phyloP scores from a whole-genome alignment of 257 asterid genomes.

The Asclepias syriaca region DNA sequence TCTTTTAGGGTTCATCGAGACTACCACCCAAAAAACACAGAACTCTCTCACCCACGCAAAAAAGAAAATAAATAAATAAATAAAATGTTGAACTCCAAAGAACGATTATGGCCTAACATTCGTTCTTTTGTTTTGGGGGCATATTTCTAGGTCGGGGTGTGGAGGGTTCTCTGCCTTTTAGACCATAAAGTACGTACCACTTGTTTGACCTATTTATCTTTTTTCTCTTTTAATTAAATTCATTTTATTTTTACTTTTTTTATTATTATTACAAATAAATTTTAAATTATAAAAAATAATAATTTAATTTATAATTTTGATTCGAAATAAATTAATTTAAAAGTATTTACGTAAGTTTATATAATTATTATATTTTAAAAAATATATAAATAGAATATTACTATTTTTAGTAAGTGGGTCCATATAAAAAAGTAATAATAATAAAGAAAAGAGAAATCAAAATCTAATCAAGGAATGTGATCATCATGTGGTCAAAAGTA shows the following conservation, averaged over 20 bases:
- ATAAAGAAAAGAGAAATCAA: too few species aligned
- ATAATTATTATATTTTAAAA: too few species aligned
- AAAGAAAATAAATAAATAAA: background rate
- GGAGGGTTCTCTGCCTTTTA: background rate
- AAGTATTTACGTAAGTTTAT: too few species aligned
- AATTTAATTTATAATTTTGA: too few species aligned
- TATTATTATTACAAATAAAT: too few species aligned
- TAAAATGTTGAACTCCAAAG: slow-evolving; percentile 7
- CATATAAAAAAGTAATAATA: too few species aligned
- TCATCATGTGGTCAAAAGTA: slow-evolving; percentile 6
- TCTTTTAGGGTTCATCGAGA: slow-evolving; percentile 27
- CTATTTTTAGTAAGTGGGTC: background rate
- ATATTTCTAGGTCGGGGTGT: slow-evolving; percentile 15
- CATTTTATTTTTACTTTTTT: too few species aligned
- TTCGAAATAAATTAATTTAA: too few species aligned
- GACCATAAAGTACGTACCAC: background rate
- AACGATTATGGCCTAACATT: slow-evolving; percentile 30
- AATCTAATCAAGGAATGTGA: background rate
- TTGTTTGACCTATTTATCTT: slow-evolving; percentile 21
- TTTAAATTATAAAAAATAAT: too few species aligned
- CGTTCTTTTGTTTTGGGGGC: slow-evolving; percentile 15
- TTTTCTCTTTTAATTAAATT: too few species aligned
- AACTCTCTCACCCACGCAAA: background rate
- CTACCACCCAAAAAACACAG: slow-evolving; percentile 20
- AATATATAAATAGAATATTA: too few species aligned